Base-by-base conservation (phyloP, 768 basidiomycete species). In the Leccinum fibrillosum region DNA sequence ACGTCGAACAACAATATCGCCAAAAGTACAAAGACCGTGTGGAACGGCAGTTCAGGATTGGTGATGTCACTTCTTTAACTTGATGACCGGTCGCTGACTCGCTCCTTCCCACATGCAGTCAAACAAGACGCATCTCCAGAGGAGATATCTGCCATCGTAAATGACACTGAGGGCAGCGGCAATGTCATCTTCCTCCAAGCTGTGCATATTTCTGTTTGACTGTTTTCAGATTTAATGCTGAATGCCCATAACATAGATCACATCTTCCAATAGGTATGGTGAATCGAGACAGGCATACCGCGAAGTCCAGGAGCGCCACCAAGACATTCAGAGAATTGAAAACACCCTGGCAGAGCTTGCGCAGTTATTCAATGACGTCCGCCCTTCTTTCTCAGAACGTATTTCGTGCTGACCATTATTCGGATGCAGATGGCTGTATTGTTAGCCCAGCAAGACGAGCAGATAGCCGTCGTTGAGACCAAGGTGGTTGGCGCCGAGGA, bases 271-370 rank as follows among this genome's bases (percentile, higher is more conserved):
- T 52, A 84, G 85, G n/a, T 92, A 92, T 71, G 90, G 86, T 32
- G 89, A 92, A 63, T 86, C 92, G 15, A 79, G 92, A 49, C 81
- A 82, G 47, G 94, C 90, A 0, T 92, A 88, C 71, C 81, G 85
- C 52, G 94, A 97, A 73, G 93, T 94, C 0, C 94, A 95, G 69
- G 85, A 89, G 57, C 82, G 94, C 35, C 92, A 95, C 69, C 81
- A 87, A 66, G 93, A 97, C 59, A 83, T 98, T 63, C 81, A 82
- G 63, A 85, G 82, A 70, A 92, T 96, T 69, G 93, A 96, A 72
- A 79, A 83, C 64, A 97, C 94, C 4, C 75, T 96, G 49, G 87
- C 83, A n/a, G 92, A 96, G 71, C 79, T 98, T 51, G 91, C 90
- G 4, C 90, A 92, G 67, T 74, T 98, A 64, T 94, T 95, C 75